phyloP scores from a whole-genome alignment of 2,329 filamentous ascomycete genomes.

The Paracamarosporium sp. region DNA sequence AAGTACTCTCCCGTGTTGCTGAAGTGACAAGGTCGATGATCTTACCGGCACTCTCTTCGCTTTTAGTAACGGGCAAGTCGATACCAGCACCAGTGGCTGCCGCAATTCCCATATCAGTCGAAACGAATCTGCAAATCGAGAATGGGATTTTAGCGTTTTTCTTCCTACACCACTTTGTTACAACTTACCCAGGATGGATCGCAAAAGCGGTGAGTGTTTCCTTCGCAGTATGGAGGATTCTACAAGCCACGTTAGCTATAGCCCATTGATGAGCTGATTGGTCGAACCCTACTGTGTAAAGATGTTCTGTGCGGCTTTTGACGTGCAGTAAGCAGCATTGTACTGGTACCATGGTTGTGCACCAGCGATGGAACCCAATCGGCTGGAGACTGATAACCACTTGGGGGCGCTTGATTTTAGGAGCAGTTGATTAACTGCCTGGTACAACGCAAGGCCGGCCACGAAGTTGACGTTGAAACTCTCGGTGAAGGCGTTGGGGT shows the following conservation, averaged over 20 bases:
- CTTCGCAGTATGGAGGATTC: conserved; percentile 16
- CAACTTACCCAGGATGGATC: conserved; percentile 1
- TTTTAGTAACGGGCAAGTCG: neutral
- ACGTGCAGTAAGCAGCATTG: conserved; percentile 6
- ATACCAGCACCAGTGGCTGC: conserved; percentile 7
- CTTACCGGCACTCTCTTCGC: conserved; percentile 5
- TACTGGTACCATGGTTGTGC: neutral
- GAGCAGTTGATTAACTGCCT: conserved; percentile 46
- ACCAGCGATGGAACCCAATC: conserved; percentile 12
- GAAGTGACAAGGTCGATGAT: conserved; percentile 1
- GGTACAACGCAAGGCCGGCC: conserved; percentile 30
- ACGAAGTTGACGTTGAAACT: conserved; percentile 52
- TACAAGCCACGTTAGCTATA: neutral
- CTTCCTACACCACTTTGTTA: neutral
- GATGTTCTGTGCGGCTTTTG: conserved; percentile 24
- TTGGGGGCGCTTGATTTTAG: conserved; percentile 19
- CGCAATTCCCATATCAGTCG: conserved; percentile 8
- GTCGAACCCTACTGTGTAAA: neutral
- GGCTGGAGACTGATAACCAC: conserved; percentile 19
- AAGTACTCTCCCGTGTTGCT: neutral
- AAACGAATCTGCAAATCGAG: neutral
- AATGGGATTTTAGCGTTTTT: neutral
- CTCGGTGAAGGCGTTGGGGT: conserved; percentile 45
- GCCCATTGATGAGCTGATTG: neutral
- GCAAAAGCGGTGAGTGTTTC: conserved; percentile 16